These are phyloP conservation scores for Pogostemon cablin DNA, from an alignment of 257 asterid species.

Conservation along the genomic window DNA sequence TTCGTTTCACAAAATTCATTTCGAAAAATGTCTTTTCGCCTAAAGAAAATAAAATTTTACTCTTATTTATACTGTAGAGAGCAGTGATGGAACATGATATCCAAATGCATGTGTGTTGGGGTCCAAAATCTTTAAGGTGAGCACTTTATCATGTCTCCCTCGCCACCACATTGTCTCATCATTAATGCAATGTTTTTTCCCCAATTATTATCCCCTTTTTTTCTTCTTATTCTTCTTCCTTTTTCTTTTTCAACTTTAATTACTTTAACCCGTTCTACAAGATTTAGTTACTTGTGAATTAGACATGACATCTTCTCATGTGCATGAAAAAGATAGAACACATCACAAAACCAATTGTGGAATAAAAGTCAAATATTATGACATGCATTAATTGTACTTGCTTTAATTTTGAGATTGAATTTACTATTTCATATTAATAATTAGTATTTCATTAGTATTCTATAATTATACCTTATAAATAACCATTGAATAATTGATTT, in stretches of 20 bases:
- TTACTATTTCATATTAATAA: too few relatives aligned
- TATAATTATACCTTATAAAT: too few relatives aligned
- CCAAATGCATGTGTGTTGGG: background rate
- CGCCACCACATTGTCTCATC: slow-evolving; percentile 31
- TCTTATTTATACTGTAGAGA: too few relatives aligned
- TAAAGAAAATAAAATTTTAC: too few relatives aligned
- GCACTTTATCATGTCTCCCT: slow-evolving; percentile 41
- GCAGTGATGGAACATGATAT: too few relatives aligned
- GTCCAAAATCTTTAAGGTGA: slow-evolving; percentile 24
- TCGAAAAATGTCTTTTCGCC: too few relatives aligned
- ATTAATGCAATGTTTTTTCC: background rate
- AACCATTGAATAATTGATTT: too few relatives aligned
- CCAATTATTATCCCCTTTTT: background rate
- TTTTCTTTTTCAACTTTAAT: slow-evolving; percentile 1
- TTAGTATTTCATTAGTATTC: too few relatives aligned
- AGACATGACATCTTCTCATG: slow-evolving; percentile 27
- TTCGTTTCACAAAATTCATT: too few relatives aligned
- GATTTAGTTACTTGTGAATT: slow-evolving; percentile 25
- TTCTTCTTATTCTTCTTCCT: slow-evolving; percentile 20
- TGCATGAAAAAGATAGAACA: slow-evolving; percentile 23
- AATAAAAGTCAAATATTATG: too few relatives aligned
- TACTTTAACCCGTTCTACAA: slow-evolving; percentile 34
- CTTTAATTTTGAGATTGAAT: too few relatives aligned
- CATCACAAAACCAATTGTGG: background rate
- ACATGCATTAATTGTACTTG: too few relatives aligned